Evolutionary conservation across 139 green algal species (phyloP).

Genomic region (Coelastrella sp.): DNA sequence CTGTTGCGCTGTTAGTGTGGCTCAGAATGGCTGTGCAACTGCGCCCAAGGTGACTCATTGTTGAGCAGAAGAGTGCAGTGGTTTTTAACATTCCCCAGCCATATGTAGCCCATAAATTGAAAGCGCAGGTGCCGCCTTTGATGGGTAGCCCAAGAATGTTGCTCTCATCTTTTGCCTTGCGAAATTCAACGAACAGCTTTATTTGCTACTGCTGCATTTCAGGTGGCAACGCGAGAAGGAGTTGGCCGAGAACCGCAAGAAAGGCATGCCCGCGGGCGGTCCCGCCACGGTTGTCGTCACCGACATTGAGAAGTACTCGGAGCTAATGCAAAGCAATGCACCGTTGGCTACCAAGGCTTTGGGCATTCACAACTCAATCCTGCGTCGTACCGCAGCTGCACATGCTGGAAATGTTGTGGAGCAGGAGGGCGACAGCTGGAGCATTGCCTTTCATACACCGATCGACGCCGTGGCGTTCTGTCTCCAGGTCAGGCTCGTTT

Average conservation of each 20-base stretch:
- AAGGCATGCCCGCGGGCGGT: not conserved
- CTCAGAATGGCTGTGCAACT: conserved; percentile 37
- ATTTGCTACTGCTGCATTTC: not conserved
- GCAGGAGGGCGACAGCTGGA: conserved; percentile 64
- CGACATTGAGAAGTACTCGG: conserved; percentile 39
- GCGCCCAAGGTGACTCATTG: not conserved
- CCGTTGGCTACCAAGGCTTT: conserved; percentile 15
- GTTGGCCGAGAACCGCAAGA: not conserved
- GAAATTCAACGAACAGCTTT: too few species aligned
- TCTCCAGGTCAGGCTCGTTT: conserved; percentile 35
- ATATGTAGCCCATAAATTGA: too few species aligned
- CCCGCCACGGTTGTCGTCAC: conserved; percentile 34
- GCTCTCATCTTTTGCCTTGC: too few species aligned
- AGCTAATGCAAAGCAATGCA: conserved; percentile 18
- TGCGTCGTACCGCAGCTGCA: conserved; percentile 3
- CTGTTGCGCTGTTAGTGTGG: conserved; percentile 33
- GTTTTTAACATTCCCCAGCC: not conserved
- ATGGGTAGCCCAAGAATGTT: too few species aligned
- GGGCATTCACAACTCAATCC: conserved; percentile 47
- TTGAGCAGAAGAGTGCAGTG: not conserved
- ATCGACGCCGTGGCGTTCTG: conserved; percentile 58
- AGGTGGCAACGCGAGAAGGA: conserved; percentile 22
- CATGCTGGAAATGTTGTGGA: conserved; percentile 38
- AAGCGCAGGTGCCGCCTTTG: too few species aligned
- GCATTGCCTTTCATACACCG: conserved; percentile 58